phyloP scores from a whole-genome alignment of 306 rosid species.

The Vigna radiata region DNA sequence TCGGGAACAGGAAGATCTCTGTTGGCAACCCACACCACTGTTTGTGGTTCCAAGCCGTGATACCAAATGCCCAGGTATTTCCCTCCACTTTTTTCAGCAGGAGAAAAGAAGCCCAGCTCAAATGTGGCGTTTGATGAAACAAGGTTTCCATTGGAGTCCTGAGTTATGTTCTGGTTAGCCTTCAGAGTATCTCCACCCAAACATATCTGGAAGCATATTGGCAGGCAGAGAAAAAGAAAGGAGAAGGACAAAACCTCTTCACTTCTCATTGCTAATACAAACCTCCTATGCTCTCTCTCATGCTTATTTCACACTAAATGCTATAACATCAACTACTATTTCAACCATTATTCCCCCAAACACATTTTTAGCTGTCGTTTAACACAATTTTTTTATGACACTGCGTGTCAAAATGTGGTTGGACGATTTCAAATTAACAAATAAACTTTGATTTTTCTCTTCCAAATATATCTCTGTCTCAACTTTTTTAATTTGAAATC shows the following conservation, averaged over 20 bases:
- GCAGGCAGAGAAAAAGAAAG: background rate
- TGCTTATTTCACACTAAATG: no score
- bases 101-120: constrained; percentile 53
- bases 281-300: no score
- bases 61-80: constrained; percentile 59
- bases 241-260: background rate
- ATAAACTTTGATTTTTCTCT: no score
- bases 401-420: no score
- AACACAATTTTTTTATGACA: no score
- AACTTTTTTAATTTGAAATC: no score
- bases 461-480: no score
- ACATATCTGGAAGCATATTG: constrained; percentile 1
- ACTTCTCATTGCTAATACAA: no score
- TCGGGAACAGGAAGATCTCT: background rate
- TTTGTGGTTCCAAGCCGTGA: background rate
- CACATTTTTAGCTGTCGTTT: no score
- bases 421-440: no score
- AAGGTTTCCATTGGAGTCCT: background rate
- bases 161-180: background rate
- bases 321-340: no score
- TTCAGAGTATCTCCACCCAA: constrained; percentile 4
- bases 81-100: background rate
- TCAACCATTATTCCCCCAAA: no score
- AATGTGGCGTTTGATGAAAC: constrained; percentile 46
- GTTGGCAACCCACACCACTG: constrained; percentile 64